A percentile compares a stretch with the other conserved stretches of the same genome.
These are phyloP conservation scores for Neostapfia colusana DNA, from an alignment of 176 grass and related monocot genomes.

Conservation along the genomic window DNA sequence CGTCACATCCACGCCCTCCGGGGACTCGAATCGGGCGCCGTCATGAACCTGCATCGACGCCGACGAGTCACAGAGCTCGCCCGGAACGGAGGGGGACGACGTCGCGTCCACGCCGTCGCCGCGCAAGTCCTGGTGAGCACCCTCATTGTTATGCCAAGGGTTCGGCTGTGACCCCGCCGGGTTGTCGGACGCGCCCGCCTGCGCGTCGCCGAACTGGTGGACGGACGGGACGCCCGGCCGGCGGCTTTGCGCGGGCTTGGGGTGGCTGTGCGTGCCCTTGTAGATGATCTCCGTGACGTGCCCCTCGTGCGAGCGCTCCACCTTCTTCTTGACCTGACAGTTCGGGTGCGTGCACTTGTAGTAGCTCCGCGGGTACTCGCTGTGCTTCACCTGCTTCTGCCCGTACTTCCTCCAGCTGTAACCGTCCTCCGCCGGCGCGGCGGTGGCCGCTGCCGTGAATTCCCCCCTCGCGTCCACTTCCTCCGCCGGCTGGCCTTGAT, in stretches of 20 bases:
- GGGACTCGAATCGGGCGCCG: constrained; percentile 30
- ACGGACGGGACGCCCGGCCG: constrained; percentile 18
- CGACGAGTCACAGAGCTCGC: constrained; percentile 51
- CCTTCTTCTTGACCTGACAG: constrained; percentile 93
- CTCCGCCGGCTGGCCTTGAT: background rate
- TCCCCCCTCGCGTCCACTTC: constrained; percentile 29
- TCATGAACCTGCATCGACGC: constrained; percentile 49
- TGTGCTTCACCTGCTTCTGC: constrained; percentile 87
- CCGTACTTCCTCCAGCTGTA: constrained; percentile 88
- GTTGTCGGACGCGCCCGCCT: constrained; percentile 13
- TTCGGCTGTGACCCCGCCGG: background rate
- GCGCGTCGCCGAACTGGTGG: constrained; percentile 31
- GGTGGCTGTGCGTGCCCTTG: constrained; percentile 75
- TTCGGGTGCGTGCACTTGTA: constrained; percentile 92
- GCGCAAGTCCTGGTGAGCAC: no score
- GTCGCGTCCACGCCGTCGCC: constrained; percentile 34
- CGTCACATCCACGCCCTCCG: constrained; percentile 47
- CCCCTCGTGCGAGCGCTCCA: constrained; percentile 85
- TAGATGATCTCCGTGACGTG: constrained; percentile 95
- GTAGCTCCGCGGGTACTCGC: constrained; percentile 91
- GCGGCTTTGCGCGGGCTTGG: constrained; percentile 43
- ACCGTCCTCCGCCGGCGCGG: constrained; percentile 51
- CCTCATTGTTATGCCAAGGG: constrained; percentile 14
- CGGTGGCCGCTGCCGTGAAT: constrained; percentile 10
- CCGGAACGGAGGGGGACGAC: constrained; percentile 39